Evolutionary conservation across 1,284 basidiomycete species (phyloP), one percentile per base, ranked within the genome.

Genomic region (Ganoderma boninense): DNA sequence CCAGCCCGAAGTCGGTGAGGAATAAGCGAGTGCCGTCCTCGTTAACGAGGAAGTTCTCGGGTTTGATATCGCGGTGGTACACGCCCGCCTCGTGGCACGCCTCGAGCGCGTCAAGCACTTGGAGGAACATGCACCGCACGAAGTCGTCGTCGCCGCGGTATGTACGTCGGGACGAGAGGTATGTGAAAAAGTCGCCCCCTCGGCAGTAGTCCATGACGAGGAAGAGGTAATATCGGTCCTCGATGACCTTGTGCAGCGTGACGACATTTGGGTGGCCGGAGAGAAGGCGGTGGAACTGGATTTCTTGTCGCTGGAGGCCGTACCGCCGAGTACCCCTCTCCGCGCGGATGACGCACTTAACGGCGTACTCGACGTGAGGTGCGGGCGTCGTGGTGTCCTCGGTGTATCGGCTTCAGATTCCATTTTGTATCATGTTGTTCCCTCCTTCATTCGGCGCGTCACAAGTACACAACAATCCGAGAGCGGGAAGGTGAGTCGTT

Each of bases 51-150:
- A 93, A 89, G 80, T 94, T 93, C 77, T 93, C 92, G 0, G 92
- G 92, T 79, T 93, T 94, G 67, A 94, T 83, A 76, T 93, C 92
- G 42, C 91, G 89, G 77, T 92, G 91, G 78, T 84, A 91, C 77
- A 93, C 87, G 38, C 89, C 87, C 62, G 84, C 80, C 26, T 78
- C 76, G 78, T 93, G 91, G 77, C 90, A 90, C 72, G 86, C 86
- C 43, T 87, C 83, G 66, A 92, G 85, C 7, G 90, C 88, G 73
- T 90, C 89, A 73, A 92, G 78, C 74, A 93, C 87, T 78, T 90
- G 89, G 35, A 87, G 76, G 79, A 89, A 88, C 60, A 87, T 83
- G 23, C 75, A 75, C 69, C 74, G 76, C 54, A 80, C 71, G 43
- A 71, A 68, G 2, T 65, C 71, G 62, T 76, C 72, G 68, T 80